Percentiles rank a stretch among this genome's conserved stretches.
Evolutionary conservation across 2,329 filamentous ascomycete genomes (phyloP).

Genomic region (Ascocoryne sarcoides): DNA sequence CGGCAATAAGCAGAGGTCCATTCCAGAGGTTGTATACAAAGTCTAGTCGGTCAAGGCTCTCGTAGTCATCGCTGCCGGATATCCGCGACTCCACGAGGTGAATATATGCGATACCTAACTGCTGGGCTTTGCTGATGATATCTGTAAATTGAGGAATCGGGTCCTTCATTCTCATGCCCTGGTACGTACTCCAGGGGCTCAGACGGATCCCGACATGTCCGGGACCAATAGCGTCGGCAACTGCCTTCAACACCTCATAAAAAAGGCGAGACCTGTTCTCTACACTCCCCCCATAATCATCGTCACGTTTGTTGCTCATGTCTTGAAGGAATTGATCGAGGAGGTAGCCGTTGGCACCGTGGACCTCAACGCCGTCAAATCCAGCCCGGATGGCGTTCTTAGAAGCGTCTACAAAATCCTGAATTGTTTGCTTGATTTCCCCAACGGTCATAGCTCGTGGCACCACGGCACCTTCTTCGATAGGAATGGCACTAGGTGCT

Average conservation of each 20-base stretch:
- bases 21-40: conserved; percentile 10
- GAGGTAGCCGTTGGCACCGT: conserved; percentile 23
- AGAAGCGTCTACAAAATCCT: conserved; percentile 13
- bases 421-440: conserved; percentile 16
- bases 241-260: conserved; percentile 40
- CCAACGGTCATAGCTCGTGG: conserved; percentile 13
- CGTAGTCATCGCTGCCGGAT: conserved; percentile 39
- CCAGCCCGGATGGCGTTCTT: conserved; percentile 21
- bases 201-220: conserved; percentile 44
- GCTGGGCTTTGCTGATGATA: conserved; percentile 34
- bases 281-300: conserved; percentile 21
- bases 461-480: conserved; percentile 3
- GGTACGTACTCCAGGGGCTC: conserved; percentile 49
- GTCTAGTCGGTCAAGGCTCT: conserved; percentile 33
- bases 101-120: conserved; percentile 39
- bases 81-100: conserved; percentile 45
- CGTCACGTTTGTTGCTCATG: conserved; percentile 16
- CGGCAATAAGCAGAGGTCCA: conserved; percentile 13
- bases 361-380: conserved; percentile 23
- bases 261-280: conserved; percentile 34
- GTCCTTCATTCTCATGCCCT: conserved; percentile 36
- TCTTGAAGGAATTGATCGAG: conserved; percentile 22
- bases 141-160: conserved; percentile 37
- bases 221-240: conserved; percentile 36
- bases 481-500: conserved; percentile 13